phyloP scores from a whole-genome alignment of 2,329 filamentous ascomycete species.

The Ophiostoma sp. region DNA sequence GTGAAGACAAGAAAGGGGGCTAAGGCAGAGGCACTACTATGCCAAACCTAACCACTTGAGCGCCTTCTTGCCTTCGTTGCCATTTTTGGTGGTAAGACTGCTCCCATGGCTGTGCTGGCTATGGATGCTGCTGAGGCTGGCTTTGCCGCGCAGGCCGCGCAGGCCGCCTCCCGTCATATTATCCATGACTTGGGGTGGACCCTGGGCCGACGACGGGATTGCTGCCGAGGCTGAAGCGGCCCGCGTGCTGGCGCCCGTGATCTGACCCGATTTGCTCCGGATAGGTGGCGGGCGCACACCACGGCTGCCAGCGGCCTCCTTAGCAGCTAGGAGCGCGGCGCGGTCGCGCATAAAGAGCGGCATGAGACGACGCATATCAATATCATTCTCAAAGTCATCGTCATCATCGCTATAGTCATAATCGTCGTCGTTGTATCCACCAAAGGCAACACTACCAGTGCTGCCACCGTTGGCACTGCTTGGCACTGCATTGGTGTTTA shows the following conservation, averaged over 20 bases:
- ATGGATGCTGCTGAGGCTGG: conserved; percentile 17
- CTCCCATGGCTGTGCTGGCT: conserved; percentile 28
- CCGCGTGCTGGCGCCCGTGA: conserved; percentile 16
- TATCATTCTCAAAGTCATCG: conserved; percentile 44
- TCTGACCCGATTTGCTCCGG: conserved; percentile 14
- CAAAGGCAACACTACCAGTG: not conserved
- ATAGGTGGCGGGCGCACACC: not conserved
- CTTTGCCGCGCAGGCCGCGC: conserved; percentile 5
- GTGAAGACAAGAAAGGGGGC: not conserved
- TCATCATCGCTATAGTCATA: conserved; percentile 33
- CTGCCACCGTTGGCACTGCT: not conserved
- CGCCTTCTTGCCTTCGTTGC: conserved; percentile 44
- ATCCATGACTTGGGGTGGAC: not conserved
- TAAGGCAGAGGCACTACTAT: conserved; percentile 28
- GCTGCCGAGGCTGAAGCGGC: not conserved
- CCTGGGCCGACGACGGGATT: not conserved
- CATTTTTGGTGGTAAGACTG: conserved; percentile 27
- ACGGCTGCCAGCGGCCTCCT: conserved; percentile 26
- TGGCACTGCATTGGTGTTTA: not conserved
- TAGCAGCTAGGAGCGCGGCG: conserved; percentile 15
- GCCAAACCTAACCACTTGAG: conserved; percentile 55
- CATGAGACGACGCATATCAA: conserved; percentile 52
- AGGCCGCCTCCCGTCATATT: not conserved
- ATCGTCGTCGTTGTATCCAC: conserved; percentile 1
- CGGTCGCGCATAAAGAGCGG: conserved; percentile 45